phyloP scores from a whole-genome alignment of 371 early-diverging fungal genomes.

The Mucor racemosus region DNA sequence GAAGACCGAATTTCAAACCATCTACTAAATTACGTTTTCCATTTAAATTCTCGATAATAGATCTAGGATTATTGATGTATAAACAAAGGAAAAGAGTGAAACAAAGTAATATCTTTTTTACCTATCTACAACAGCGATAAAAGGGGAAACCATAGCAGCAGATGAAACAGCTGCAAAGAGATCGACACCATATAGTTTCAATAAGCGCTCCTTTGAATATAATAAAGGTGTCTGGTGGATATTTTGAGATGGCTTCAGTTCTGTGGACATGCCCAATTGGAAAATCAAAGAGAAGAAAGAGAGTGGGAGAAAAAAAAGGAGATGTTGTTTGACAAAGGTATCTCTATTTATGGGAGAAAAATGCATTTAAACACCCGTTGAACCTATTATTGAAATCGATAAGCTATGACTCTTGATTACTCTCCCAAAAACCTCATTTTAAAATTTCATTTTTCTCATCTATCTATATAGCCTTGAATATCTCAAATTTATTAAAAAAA shows the following conservation, averaged over 20 bases:
- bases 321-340: slow-evolving; percentile 3
- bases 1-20: slow-evolving; percentile 54
- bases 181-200: slow-evolving; percentile 49
- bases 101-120: slow-evolving; percentile 13
- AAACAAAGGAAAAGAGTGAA: background rate
- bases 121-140: slow-evolving; percentile 71
- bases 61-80: slow-evolving; percentile 22
- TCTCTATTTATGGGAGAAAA: background rate
- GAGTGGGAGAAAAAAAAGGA: background rate
- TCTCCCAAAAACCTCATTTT: background rate
- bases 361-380: background rate
- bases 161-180: slow-evolving; percentile 48
- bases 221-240: background rate
- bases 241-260: slow-evolving; percentile 5
- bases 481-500: no score
- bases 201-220: slow-evolving; percentile 22
- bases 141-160: slow-evolving; percentile 58
- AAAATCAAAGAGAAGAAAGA: slow-evolving; percentile 1
- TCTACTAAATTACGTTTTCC: slow-evolving; percentile 51
- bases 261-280: slow-evolving; percentile 13
- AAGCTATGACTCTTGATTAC: slow-evolving; percentile 1
- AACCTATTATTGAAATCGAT: background rate
- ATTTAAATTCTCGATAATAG: slow-evolving; percentile 67
- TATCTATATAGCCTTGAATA: no score
- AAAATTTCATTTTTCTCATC: background rate